Conservation (phyloP, 768 basidiomycete genomes). For the Tulasnella sp. region DNA sequence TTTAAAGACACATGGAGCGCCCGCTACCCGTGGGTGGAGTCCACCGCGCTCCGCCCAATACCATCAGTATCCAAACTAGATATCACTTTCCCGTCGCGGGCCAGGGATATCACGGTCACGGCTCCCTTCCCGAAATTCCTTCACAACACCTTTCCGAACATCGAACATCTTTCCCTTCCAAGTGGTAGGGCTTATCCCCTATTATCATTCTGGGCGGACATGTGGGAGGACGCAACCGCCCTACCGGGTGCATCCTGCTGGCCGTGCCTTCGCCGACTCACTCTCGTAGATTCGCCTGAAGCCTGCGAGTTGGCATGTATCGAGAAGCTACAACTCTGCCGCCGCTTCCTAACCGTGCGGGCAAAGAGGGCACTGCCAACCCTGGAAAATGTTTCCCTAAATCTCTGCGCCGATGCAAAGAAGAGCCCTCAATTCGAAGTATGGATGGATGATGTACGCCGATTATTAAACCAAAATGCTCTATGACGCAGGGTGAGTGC, state of each 20-base stretch:
- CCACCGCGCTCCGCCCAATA: background rate
- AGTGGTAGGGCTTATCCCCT: background rate
- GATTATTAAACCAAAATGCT: background rate
- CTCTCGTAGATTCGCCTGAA: background rate
- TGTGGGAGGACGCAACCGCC: background rate
- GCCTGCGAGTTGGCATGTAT: background rate
- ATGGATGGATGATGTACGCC: background rate
- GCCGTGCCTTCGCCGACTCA: background rate
- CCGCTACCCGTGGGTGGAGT: background rate
- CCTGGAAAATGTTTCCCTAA: background rate
- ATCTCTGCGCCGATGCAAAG: background rate
- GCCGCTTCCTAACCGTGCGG: background rate
- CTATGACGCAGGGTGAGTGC: background rate
- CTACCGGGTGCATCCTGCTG: background rate
- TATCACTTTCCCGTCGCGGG: background rate
- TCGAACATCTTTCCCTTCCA: background rate
- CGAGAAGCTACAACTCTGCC: background rate
- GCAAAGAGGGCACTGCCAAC: background rate
- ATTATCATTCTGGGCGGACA: background rate
- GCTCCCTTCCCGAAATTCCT: background rate
- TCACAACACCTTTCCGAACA: background rate
- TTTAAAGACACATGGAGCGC: background rate
- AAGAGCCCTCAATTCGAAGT: background rate
- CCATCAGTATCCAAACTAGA: background rate
- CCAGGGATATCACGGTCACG: background rate